A percentile compares a stretch with the other conserved stretches of the same genome.
These are phyloP conservation scores for Acidiella bohemica DNA, from an alignment of 495 filamentous ascomycete species.

Conservation along the genomic window DNA sequence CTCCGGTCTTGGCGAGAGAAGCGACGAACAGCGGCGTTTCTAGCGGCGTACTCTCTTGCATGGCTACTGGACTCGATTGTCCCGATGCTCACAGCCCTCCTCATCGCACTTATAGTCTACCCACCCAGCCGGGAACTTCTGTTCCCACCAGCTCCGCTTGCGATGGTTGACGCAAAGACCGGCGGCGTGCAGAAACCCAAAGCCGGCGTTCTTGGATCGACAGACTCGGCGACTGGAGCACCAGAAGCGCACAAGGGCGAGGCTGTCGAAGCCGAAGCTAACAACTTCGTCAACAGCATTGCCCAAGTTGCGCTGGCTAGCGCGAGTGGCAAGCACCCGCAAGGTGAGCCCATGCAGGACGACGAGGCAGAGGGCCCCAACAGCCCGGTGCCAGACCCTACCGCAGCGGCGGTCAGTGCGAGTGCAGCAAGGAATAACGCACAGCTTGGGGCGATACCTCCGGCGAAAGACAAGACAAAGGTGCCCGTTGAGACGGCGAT, in stretches of 20 bases:
- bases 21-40: slow-evolving; percentile 53
- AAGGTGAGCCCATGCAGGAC: slow-evolving; percentile 27
- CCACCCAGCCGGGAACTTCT: slow-evolving; percentile 48
- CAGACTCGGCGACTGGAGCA: slow-evolving; percentile 67
- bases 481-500: slow-evolving; percentile 68
- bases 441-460: slow-evolving; percentile 31
- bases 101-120: slow-evolving; percentile 54
- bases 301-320: slow-evolving; percentile 61
- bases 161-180: slow-evolving; percentile 46
- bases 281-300: slow-evolving; percentile 65
- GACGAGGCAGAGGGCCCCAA: slow-evolving; percentile 31
- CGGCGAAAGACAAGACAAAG: slow-evolving; percentile 67
- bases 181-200: slow-evolving; percentile 57
- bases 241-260: slow-evolving; percentile 78
- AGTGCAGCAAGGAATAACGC: slow-evolving; percentile 46
- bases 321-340: slow-evolving; percentile 51
- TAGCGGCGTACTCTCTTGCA: slow-evolving; percentile 52
- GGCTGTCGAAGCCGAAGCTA: slow-evolving; percentile 74
- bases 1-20: slow-evolving; percentile 71
- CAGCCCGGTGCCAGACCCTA: slow-evolving; percentile 46
- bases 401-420: slow-evolving; percentile 38
- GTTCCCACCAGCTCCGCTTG: slow-evolving; percentile 63
- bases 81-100: slow-evolving; percentile 40
- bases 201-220: slow-evolving; percentile 56
- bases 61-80: slow-evolving; percentile 69